These are phyloP conservation scores for Colletotrichum simmondsii DNA, from an alignment of 2,329 filamentous ascomycete species.

Conservation along the genomic window DNA sequence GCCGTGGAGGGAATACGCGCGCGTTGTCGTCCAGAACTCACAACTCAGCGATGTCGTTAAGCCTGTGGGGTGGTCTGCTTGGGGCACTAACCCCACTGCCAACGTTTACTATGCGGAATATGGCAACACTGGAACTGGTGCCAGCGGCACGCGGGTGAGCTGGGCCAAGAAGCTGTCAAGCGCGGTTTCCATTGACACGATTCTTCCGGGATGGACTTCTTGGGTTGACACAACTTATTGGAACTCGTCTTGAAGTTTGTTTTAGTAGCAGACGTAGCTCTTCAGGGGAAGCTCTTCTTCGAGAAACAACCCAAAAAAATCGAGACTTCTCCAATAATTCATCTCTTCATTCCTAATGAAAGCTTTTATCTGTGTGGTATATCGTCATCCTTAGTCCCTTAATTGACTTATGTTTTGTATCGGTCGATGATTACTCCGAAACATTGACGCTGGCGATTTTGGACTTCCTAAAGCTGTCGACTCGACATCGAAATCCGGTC, in stretches of 20 bases:
- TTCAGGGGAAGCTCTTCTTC: too few relatives aligned
- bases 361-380: rapidly evolving
- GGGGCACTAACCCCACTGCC: constrained; percentile 61
- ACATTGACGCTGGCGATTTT: neutral
- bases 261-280: too few relatives aligned
- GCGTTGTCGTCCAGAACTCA: constrained; percentile 60
- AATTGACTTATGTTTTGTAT: neutral
- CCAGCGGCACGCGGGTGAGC: constrained; percentile 62
- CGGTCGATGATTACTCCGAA: neutral
- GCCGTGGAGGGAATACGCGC: constrained; percentile 58
- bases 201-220: constrained; percentile 20
- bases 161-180: constrained; percentile 49
- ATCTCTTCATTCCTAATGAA: neutral
- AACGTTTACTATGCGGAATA: constrained; percentile 69
- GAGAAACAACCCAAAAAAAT: too few relatives aligned
- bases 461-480: too few relatives aligned
- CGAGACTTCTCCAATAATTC: too few relatives aligned
- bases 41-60: constrained; percentile 67
- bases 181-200: constrained; percentile 44
- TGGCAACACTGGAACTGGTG: constrained; percentile 66
- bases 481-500: neutral
- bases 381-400: too few relatives aligned
- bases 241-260: constrained; percentile 10
- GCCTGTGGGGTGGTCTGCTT: constrained; percentile 66
- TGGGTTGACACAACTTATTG: constrained; percentile 31